Evolutionary conservation across 2,329 filamentous ascomycete species (phyloP).

Genomic region (Alternaria dauci): DNA sequence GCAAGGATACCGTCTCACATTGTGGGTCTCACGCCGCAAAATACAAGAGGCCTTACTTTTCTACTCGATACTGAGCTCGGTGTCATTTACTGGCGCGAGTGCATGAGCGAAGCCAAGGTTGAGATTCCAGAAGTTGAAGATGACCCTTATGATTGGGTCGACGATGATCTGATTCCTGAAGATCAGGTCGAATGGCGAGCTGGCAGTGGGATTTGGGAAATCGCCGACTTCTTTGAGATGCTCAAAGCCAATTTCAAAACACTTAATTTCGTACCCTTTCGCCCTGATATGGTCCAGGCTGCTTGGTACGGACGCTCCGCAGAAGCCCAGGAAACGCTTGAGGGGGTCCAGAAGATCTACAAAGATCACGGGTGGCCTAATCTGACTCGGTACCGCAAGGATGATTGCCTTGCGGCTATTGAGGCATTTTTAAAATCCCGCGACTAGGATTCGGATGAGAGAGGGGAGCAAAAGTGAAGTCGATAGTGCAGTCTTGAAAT

Average conservation of each 20-base stretch:
- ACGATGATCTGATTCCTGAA: neutral
- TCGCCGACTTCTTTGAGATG: slow-evolving; percentile 23
- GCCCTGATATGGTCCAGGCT: neutral
- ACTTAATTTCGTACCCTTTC: slow-evolving; percentile 19
- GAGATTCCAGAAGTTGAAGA: neutral
- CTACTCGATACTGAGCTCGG: slow-evolving; percentile 22
- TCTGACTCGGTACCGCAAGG: slow-evolving; percentile 7
- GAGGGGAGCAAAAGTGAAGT: neutral
- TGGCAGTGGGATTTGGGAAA: slow-evolving; percentile 13
- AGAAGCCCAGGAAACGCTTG: slow-evolving; percentile 2
- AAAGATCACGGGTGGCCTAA: slow-evolving; percentile 21
- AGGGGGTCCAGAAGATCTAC: slow-evolving; percentile 16
- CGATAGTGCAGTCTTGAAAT: neutral
- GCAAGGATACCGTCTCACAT: slow-evolving; percentile 17
- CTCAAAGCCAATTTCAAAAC: slow-evolving; percentile 15
- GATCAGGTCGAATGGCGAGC: slow-evolving; percentile 18
- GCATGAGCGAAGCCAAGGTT: neutral
- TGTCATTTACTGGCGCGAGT: slow-evolving; percentile 19
- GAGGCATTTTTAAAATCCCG: neutral
- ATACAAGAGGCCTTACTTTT: neutral
- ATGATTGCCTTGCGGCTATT: slow-evolving; percentile 9
- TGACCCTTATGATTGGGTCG: slow-evolving; percentile 7
- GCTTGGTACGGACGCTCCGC: neutral
- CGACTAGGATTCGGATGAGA: neutral
- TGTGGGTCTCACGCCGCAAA: slow-evolving; percentile 7